Conservation (phyloP, 805 yeast genomes). For the Cyberlindnera petersonii region DNA sequence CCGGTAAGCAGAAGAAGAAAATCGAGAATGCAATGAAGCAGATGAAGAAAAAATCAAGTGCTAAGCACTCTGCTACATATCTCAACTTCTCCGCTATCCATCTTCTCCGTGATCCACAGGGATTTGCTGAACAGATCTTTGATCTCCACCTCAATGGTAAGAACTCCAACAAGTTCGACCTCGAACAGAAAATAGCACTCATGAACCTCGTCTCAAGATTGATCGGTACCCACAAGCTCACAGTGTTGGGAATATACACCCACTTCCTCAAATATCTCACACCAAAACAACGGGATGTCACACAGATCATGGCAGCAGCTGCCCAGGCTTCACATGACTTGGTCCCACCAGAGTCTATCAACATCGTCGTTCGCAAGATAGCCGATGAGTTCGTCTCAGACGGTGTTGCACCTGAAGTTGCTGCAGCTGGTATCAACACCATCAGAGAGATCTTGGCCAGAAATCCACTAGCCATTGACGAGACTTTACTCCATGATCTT, state of each 20-base stretch:
- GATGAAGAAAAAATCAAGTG: constrained; percentile 58
- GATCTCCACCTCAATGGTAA: constrained; percentile 68
- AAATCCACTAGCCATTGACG: constrained; percentile 92
- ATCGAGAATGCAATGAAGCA: constrained; percentile 69
- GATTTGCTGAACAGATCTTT: constrained; percentile 86
- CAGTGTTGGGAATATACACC: constrained; percentile 85
- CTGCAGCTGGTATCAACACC: constrained; percentile 95
- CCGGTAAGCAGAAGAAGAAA: constrained; percentile 74
- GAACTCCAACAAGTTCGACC: constrained; percentile 62
- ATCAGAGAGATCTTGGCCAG: constrained; percentile 90
- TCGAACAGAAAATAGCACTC: constrained; percentile 86
- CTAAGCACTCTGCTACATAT: constrained; percentile 58
- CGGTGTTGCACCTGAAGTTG: constrained; percentile 97
- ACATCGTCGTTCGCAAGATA: constrained; percentile 78
- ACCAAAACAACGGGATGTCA: constrained; percentile 91
- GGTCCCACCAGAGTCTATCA: constrained; percentile 91
- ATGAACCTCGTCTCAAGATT: constrained; percentile 85
- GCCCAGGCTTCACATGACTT: constrained; percentile 97
- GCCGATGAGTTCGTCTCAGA: constrained; percentile 98
- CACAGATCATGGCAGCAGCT: constrained; percentile 93
- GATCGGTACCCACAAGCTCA: constrained; percentile 91
- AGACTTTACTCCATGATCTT: constrained; percentile 82
- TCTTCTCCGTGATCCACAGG: constrained; percentile 93
- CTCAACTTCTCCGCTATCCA: constrained; percentile 94
- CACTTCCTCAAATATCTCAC: constrained; percentile 85